A percentile compares a stretch with the other conserved stretches of the same genome.
Conservation (phyloP, 257 asterid genomes). For the Galeopsis tetrahit region DNA sequence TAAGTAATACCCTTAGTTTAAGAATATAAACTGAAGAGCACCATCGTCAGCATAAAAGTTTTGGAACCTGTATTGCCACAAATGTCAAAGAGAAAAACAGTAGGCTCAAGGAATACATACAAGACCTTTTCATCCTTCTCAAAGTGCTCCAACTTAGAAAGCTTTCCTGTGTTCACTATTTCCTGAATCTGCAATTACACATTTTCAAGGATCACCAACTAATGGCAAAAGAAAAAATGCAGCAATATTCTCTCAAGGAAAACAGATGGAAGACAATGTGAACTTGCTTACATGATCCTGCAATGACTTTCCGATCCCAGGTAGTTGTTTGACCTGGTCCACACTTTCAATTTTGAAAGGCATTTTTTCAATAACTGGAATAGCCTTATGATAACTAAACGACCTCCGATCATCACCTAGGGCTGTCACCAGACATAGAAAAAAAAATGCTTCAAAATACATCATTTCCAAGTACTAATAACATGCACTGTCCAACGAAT, state of each 20-base stretch:
- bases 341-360: conserved; percentile 83
- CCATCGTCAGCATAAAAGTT: conserved; percentile 3
- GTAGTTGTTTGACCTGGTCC: conserved; percentile 83
- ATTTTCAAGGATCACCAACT: conserved; percentile 35
- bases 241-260: conserved; percentile 24
- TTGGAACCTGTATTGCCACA: conserved; percentile 6
- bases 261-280: conserved; percentile 22
- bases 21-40: conserved; percentile 15
- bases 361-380: conserved; percentile 86
- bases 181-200: conserved; percentile 80
- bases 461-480: conserved; percentile 23
- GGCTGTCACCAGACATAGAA: conserved; percentile 53
- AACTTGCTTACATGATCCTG: conserved; percentile 81
- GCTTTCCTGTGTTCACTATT: conserved; percentile 91
- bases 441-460: conserved; percentile 28
- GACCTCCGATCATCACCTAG: conserved; percentile 95
- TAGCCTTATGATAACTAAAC: conserved; percentile 92
- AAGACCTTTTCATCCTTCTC: conserved; percentile 92
- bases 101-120: conserved; percentile 27
- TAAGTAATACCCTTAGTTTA: conserved; percentile 2
- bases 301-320: conserved; percentile 89
- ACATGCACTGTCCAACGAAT: conserved; percentile 18
- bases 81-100: conserved; percentile 3
- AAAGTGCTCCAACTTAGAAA: conserved; percentile 91
- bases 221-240: conserved; percentile 25